phyloP scores from a whole-genome alignment of 2,329 filamentous ascomycete genomes.

The Aspergillus sp. region DNA sequence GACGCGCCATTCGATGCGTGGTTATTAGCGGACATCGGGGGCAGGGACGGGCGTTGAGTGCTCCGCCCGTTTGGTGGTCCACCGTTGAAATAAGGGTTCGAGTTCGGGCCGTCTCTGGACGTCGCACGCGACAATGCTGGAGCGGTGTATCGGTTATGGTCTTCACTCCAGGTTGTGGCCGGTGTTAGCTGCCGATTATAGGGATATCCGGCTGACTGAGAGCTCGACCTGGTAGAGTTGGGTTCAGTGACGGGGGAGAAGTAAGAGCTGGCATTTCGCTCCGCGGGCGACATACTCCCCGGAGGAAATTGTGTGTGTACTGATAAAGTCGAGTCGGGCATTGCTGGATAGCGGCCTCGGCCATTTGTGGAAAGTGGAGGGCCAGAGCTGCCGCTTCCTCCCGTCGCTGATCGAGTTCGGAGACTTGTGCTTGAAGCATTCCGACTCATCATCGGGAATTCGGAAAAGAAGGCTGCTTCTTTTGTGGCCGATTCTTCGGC shows the following conservation, averaged over 20 bases:
- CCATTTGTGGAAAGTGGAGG: conserved; percentile 46
- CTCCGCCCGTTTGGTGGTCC: conserved; percentile 56
- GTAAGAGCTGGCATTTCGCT: conserved; percentile 74
- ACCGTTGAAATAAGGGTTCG: conserved; percentile 62
- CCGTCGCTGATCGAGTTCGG: conserved; percentile 73
- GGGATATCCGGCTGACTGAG: conserved; percentile 66
- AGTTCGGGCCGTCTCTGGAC: conserved; percentile 71
- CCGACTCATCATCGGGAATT: conserved; percentile 59
- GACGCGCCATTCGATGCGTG: conserved; percentile 54
- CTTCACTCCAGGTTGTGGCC: conserved; percentile 68
- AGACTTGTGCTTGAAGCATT: conserved; percentile 75
- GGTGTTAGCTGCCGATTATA: conserved; percentile 75
- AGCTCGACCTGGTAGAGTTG: conserved; percentile 57
- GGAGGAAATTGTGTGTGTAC: conserved; percentile 62
- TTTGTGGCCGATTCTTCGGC: conserved; percentile 51
- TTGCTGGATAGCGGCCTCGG: conserved; percentile 67
- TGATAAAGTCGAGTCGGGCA: conserved; percentile 64
- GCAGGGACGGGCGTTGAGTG: conserved; percentile 73
- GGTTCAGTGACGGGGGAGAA: conserved; percentile 82
- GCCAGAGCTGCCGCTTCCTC: conserved; percentile 50
- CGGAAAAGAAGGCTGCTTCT: conserved; percentile 42
- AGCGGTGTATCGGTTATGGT: conserved; percentile 79
- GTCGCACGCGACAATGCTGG: conserved; percentile 79
- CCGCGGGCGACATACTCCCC: conserved; percentile 58
- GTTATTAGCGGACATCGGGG: conserved; percentile 61